Conservation (phyloP, 208 protist genomes). For the Leishmania braziliensis region DNA sequence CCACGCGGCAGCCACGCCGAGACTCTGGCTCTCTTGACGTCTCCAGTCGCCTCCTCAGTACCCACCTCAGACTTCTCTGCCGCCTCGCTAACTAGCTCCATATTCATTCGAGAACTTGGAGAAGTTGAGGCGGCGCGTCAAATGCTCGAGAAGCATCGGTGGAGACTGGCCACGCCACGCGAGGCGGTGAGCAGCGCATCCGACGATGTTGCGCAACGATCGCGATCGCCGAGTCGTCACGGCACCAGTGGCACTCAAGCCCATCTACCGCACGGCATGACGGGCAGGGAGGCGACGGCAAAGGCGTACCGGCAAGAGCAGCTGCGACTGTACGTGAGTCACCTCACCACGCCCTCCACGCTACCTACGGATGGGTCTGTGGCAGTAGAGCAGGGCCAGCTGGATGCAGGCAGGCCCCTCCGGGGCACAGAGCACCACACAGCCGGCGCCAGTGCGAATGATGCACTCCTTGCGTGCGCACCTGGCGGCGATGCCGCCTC, state of each 20-base stretch:
- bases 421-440: background rate
- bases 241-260: background rate
- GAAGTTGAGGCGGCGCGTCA: conserved; percentile 11
- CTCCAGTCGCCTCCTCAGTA: conserved; percentile 15
- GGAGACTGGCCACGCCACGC: background rate
- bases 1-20: background rate
- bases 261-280: background rate
- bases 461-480: background rate
- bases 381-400: background rate
- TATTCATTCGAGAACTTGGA: conserved; percentile 28
- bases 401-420: conserved; percentile 26
- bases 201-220: background rate
- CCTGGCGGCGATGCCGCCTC: background rate
- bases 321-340: conserved; percentile 25
- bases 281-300: background rate
- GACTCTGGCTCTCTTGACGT: background rate
- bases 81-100: conserved; percentile 28
- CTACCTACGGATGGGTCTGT: background rate
- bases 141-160: background rate
- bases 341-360: conserved; percentile 6
- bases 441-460: background rate
- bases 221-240: background rate
- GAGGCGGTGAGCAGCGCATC: background rate
- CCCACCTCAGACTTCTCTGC: conserved; percentile 10
- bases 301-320: conserved; percentile 25